Evolutionary conservation across 345 rosid species (phyloP), one percentile per base, ranked within the genome.

Genomic region (Boechera stricta): DNA sequence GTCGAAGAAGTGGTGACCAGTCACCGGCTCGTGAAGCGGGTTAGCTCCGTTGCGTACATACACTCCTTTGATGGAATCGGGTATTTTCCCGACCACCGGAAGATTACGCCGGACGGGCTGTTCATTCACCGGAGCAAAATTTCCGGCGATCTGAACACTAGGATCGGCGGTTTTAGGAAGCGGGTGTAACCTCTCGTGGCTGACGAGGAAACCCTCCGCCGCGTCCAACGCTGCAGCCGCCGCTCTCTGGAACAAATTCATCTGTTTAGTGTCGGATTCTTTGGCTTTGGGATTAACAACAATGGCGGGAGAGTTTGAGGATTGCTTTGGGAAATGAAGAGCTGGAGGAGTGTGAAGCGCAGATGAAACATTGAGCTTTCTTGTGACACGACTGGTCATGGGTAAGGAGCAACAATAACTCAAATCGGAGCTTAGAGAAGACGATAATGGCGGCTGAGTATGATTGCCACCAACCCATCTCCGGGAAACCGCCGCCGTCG

Each of bases 1-100:
- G 54, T 90, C 98, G 49, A 92, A 92, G 65, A 92, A 83, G 81
- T 92, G 98, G 81, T 92, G 98, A 13, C 98, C 96, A 4, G 94
- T 86, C 12, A 89, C 87, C 2, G 96, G 98, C 52, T 87, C 89
- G 74, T 89, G 90, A 61, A 89, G 93, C 2, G 98, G 97, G 69
- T 90, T 92, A 7, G 98, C 96, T 24, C 98, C 98, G 86, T 92
- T 92, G 7, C 98, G 72, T 3, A 88, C 87, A 41, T 90, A 92
- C 26, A 83, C 89, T 8, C 98, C 98, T 38, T 75, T 79, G n/a
- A 92, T 86, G 29, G 87, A 83, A 2, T 86, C 85, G 0, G 98
- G 96, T 65, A 92, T 84, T 73, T 83, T 65, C 0, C 98, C 98
- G 31, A 75, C 48, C 42, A 90, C 90, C 6, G 90, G 88, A 24